These are phyloP conservation scores for Straminergon stramineum DNA, from an alignment of 225 moss, liverwort and hornwort species.

Conservation along the genomic window DNA sequence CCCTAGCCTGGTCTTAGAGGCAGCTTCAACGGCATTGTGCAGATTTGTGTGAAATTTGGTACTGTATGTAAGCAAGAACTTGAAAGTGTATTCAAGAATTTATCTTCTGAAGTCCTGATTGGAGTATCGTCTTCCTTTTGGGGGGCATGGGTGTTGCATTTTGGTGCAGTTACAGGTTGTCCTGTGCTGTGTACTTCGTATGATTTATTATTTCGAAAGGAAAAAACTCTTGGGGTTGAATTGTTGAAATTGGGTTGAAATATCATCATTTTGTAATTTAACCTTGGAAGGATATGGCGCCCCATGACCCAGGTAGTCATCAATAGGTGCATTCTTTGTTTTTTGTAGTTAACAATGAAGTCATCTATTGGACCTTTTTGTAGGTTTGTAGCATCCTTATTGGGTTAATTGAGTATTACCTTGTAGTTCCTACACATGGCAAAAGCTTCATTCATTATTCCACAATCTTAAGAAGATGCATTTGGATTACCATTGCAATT, in stretches of 20 bases:
- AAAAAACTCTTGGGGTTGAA: neutral
- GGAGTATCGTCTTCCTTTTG: neutral
- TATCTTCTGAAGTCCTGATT: neutral
- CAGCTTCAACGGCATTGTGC: neutral
- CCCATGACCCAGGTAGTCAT: neutral
- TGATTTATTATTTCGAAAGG: neutral
- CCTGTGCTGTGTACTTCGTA: no score
- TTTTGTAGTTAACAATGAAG: neutral
- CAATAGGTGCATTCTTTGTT: neutral
- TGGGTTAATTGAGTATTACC: neutral
- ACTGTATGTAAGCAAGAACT: neutral
- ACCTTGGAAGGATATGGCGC: neutral
- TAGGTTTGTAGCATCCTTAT: accelerated
- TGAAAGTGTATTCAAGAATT: neutral
- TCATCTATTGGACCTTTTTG: neutral
- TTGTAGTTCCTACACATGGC: accelerated
- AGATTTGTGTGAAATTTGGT: conserved; percentile 6
- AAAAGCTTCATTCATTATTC: neutral
- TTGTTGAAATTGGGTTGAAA: neutral
- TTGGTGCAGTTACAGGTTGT: neutral
- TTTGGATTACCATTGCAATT: neutral
- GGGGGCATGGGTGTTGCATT: neutral
- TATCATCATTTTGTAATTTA: neutral
- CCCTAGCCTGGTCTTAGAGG: neutral
- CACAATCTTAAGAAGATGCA: accelerated